Evolutionary conservation across 208 protist species (phyloP).

Genomic region (Trypanosoma brucei): DNA sequence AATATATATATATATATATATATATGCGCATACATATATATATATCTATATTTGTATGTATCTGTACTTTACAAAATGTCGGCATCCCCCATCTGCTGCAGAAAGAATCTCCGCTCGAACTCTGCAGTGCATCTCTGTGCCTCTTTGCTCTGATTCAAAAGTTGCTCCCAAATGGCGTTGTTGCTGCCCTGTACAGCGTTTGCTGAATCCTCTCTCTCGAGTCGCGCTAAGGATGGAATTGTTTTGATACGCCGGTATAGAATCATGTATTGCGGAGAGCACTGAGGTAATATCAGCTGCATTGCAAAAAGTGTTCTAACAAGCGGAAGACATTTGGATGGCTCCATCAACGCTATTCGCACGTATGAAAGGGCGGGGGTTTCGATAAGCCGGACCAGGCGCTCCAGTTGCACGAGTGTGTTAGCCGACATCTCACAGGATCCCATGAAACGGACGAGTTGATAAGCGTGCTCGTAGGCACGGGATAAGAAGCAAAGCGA

Average conservation of each 20-base stretch:
- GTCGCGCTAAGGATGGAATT: slow-evolving; percentile 25
- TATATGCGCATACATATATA: not conserved
- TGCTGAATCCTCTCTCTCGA: slow-evolving; percentile 19
- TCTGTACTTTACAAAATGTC: slow-evolving; percentile 4
- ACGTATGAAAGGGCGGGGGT: slow-evolving; percentile 92
- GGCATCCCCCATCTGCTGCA: slow-evolving; percentile 17
- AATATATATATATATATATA: too few species aligned
- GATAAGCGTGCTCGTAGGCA: slow-evolving; percentile 76
- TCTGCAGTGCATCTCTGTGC: slow-evolving; percentile 21
- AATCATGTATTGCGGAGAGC: slow-evolving; percentile 72
- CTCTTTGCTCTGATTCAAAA: slow-evolving; percentile 17
- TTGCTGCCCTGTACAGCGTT: not conserved
- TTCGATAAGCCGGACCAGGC: slow-evolving; percentile 95
- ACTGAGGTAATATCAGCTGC: slow-evolving; percentile 96
- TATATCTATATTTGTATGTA: not conserved
- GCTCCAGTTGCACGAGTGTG: slow-evolving; percentile 94
- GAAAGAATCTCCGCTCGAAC: slow-evolving; percentile 20
- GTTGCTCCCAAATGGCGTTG: slow-evolving; percentile 9
- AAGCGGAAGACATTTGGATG: slow-evolving; percentile 71
- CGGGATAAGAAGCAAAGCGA: slow-evolving; percentile 90
- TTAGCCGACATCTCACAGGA: slow-evolving; percentile 85
- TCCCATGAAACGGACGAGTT: slow-evolving; percentile 51
- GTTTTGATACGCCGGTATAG: slow-evolving; percentile 46
- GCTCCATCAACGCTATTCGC: slow-evolving; percentile 89
- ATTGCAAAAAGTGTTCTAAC: slow-evolving; percentile 93